Evolutionary conservation across 83 land plant species (phyloP).

Genomic region (Thuja plicata): DNA sequence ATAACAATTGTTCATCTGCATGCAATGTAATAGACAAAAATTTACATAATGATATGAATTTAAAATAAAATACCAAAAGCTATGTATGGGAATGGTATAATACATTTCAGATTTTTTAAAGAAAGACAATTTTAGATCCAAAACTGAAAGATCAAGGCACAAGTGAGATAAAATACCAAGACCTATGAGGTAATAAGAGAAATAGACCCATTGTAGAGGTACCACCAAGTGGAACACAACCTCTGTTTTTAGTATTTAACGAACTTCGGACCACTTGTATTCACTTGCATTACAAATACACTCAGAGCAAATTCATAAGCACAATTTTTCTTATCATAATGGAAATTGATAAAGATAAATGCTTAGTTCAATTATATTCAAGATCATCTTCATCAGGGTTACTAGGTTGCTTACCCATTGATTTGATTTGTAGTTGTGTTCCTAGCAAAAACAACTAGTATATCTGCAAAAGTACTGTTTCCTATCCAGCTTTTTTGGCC

Average conservation of each 20-base stretch:
- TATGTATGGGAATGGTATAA: too few species aligned
- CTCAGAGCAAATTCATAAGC: neutral
- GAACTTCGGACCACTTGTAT: neutral
- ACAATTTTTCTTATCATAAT: neutral
- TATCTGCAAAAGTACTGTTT: conserved; percentile 93
- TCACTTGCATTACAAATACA: neutral
- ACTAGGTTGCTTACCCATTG: conserved; percentile 64
- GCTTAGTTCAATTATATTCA: neutral
- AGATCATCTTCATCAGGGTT: neutral
- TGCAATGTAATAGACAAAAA: too few species aligned
- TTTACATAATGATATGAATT: too few species aligned
- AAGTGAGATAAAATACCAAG: neutral
- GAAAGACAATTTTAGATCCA: too few species aligned
- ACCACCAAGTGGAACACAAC: neutral
- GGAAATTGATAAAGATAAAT: neutral
- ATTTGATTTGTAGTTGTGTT: conserved; percentile 83
- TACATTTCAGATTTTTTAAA: too few species aligned
- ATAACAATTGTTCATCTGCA: too few species aligned
- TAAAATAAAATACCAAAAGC: too few species aligned
- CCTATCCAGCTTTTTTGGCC: conserved; percentile 98
- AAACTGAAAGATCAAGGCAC: neutral
- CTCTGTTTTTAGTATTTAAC: neutral
- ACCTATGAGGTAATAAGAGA: neutral
- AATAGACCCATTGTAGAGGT: neutral
- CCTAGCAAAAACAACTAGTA: conserved; percentile 84